These are phyloP conservation scores for Setaria italica DNA, from an alignment of 202 grass and related monocot species.

Conservation along the genomic window DNA sequence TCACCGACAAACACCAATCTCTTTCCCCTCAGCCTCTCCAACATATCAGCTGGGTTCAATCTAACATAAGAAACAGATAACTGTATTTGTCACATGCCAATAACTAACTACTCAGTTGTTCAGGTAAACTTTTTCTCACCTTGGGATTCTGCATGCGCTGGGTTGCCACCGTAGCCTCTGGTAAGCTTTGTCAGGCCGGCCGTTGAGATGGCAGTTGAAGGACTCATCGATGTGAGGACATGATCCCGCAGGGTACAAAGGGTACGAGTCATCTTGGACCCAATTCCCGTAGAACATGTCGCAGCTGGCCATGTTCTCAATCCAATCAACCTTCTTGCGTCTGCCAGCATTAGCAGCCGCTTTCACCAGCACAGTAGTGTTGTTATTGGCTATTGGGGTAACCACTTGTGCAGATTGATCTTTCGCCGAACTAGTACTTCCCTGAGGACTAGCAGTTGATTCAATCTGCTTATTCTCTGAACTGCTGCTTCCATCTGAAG, in stretches of 20 bases:
- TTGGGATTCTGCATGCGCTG: constrained; percentile 70
- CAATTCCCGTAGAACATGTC: constrained; percentile 87
- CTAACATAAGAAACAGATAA: constrained; percentile 51
- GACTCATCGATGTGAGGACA: constrained; percentile 77
- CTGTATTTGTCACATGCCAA: constrained; percentile 18
- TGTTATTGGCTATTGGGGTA: constrained; percentile 23
- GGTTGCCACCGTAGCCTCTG: constrained; percentile 83
- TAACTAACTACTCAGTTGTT: constrained; percentile 37
- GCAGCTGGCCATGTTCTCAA: constrained; percentile 72
- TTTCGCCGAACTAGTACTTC: constrained; percentile 23
- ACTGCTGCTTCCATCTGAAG: constrained; percentile 43
- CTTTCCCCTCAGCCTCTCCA: constrained; percentile 78
- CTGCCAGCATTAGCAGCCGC: constrained; percentile 19
- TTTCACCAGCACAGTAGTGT: constrained; percentile 25
- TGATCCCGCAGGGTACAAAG: constrained; percentile 66
- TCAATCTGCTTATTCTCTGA: constrained; percentile 44
- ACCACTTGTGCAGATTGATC: constrained; percentile 23
- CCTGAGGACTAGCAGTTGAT: constrained; percentile 12
- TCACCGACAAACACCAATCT: constrained; percentile 87
- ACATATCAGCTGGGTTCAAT: constrained; percentile 73
- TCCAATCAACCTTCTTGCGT: constrained; percentile 56
- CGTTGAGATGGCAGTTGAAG: constrained; percentile 84
- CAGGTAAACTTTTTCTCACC: constrained; percentile 46
- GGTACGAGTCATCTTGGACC: constrained; percentile 66
- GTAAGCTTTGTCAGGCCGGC: constrained; percentile 71